phyloP scores from a whole-genome alignment of 2,329 filamentous ascomycete genomes.

The Colletotrichum musicola region DNA sequence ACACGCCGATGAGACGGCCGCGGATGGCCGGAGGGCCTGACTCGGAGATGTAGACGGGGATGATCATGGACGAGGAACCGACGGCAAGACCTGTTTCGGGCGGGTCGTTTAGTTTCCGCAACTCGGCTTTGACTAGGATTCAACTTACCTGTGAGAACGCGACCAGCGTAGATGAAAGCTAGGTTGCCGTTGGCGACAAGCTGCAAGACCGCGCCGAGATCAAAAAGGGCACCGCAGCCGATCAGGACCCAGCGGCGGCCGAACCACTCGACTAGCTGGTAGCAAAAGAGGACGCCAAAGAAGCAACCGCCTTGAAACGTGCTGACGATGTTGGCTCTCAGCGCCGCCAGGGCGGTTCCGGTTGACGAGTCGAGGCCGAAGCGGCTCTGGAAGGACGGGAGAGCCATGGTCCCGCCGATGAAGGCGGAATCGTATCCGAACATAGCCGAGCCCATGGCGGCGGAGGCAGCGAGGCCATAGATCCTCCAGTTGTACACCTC shows the following conservation, averaged over 20 bases:
- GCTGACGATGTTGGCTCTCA: constrained; percentile 48
- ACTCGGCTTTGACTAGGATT: neutral
- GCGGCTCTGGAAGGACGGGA: constrained; percentile 40
- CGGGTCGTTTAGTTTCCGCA: constrained; percentile 13
- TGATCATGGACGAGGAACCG: constrained; percentile 62
- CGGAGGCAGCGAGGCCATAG: constrained; percentile 44
- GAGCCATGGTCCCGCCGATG: constrained; percentile 43
- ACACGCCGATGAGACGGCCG: constrained; percentile 63
- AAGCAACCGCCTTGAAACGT: constrained; percentile 69
- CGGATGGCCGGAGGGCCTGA: constrained; percentile 65
- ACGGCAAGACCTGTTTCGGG: constrained; percentile 60
- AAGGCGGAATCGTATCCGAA: constrained; percentile 45
- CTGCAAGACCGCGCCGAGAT: constrained; percentile 58
- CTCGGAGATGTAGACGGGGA: constrained; percentile 71
- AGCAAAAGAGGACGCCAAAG: constrained; percentile 66
- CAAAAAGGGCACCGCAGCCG: constrained; percentile 62
- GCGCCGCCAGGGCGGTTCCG: constrained; percentile 28
- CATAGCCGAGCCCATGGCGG: constrained; percentile 45
- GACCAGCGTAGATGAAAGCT: constrained; percentile 68
- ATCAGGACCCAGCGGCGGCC: constrained; percentile 66
- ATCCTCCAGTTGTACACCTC: constrained; percentile 47
- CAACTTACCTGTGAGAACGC: constrained; percentile 63
- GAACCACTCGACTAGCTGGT: constrained; percentile 66
- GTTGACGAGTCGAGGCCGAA: constrained; percentile 35
- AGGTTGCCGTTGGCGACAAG: constrained; percentile 62